A percentile compares a stretch with the other conserved stretches of the same genome.
Conservation (phyloP, 1,284 basidiomycete genomes). For the Marasmius sp. region DNA sequence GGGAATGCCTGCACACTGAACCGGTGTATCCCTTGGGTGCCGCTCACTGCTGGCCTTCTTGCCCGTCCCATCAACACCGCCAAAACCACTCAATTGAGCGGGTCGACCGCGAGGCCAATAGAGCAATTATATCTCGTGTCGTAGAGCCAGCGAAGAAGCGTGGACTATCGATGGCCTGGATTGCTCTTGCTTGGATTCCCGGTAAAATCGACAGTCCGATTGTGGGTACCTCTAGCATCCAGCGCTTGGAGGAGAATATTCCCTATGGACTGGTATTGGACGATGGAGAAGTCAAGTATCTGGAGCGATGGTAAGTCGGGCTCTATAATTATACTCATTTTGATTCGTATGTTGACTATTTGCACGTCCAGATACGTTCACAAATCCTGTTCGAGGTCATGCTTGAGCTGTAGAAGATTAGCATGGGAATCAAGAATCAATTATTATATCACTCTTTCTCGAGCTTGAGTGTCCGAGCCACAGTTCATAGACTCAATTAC, state of each 20-base stretch:
- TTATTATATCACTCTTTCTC: too few relatives aligned
- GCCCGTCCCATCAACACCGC: too few relatives aligned
- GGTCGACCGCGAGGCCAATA: not conserved
- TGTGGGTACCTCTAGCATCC: constrained; percentile 21
- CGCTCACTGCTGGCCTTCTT: too few relatives aligned
- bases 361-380: too few relatives aligned
- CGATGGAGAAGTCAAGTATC: constrained; percentile 24
- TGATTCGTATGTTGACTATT: too few relatives aligned
- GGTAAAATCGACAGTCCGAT: constrained; percentile 17
- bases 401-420: too few relatives aligned
- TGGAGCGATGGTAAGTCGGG: constrained; percentile 28
- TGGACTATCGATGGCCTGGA: constrained; percentile 4
- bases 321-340: too few relatives aligned
- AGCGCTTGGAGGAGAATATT: constrained; percentile 23
- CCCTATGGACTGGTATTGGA: constrained; percentile 20
- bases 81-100: too few relatives aligned
- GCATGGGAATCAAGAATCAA: too few relatives aligned
- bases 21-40: constrained; percentile 14
- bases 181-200: constrained; percentile 13
- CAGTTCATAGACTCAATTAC: too few relatives aligned
- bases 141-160: not conserved
- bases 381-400: too few relatives aligned
- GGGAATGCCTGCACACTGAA: constrained; percentile 13
- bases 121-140: constrained; percentile 6
- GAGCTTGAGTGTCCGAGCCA: too few relatives aligned